Evolutionary conservation across 768 basidiomycete species (phyloP), one percentile per base, ranked within the genome.

Genomic region (Leucocoprinus sp.): DNA sequence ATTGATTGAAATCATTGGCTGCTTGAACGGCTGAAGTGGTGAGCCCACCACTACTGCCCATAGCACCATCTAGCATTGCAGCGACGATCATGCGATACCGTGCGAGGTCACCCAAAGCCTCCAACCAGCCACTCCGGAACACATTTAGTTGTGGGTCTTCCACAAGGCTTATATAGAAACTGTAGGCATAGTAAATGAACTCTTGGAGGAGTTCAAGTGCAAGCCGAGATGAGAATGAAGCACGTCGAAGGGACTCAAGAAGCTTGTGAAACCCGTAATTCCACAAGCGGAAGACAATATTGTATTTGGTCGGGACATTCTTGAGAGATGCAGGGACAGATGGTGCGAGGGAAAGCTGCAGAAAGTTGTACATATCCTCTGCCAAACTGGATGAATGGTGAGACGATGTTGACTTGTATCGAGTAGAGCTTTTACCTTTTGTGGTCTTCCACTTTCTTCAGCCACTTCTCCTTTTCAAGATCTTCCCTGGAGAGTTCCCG

Each of bases 71-170:
- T 22, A 87, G 72, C 73, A 92, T 80, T 24, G 81, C 83, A n/a
- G 90, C 87, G n/a, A 97, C 88, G 1, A 85, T 84, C 88, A 96
- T 95, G 41, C 87, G 78, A 61, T 97, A 98, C 27, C 93, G 74
- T 0, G 96, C 92, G 23, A 99, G 74, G 63, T 99, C 96, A 18
- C 96, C 96, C 12, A 99, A 80, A 3, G 93, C 91, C 61, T 99
- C 96, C 42, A 98, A 77, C 96, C 96, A 99, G 14, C 83, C 82
- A 2, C 76, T 68, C 48, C 82, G 80, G 69, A 91, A 96, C 5
- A 66, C 60, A 1, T 60, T 64, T 36, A 98, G 73, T 1, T 69
- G 72, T 7, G 75, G 78, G 58, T 96, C 86, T 57, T 97, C 95
- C 40, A 92, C 69, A 2, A 98, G 74, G 29, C 83, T 80, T 0